Conservation (phyloP, 2,329 filamentous ascomycete genomes). For the Tolypocladium ovalisporum region DNA sequence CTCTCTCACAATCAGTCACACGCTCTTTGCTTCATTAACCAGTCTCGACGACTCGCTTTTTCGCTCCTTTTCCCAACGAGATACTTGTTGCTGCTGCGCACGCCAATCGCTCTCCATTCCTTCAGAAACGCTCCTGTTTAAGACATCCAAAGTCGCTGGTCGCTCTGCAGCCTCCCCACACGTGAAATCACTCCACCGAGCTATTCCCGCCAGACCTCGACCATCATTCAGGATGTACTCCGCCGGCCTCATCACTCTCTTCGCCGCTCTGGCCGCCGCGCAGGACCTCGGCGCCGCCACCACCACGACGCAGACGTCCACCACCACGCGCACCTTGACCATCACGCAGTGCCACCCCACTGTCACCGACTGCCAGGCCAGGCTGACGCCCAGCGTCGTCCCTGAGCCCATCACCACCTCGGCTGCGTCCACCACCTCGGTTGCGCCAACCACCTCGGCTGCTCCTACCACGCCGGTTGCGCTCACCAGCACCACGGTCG, state of each 20-base stretch:
- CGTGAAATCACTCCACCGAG: conserved; percentile 4
- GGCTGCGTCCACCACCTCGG: conserved; percentile 19
- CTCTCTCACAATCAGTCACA: conserved; percentile 2
- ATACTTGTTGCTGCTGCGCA: neutral
- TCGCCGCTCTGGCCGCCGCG: conserved; percentile 29
- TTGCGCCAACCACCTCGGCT: too few relatives aligned
- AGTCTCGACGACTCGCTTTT: neutral
- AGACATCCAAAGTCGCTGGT: neutral
- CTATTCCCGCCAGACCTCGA: neutral
- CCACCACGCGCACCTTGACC: conserved; percentile 31
- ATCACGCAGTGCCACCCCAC: conserved; percentile 36
- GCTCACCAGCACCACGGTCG: conserved; percentile 1
- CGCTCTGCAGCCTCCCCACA: neutral
- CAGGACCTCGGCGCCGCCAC: conserved; percentile 18
- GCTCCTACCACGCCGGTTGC: conserved; percentile 14
- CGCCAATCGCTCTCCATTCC: neutral
- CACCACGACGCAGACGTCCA: conserved; percentile 32
- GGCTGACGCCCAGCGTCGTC: conserved; percentile 7
- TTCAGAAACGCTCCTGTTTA: neutral
- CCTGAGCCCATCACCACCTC: conserved; percentile 17
- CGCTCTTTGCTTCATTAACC: neutral
- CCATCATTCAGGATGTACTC: conserved; percentile 31
- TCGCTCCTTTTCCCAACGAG: neutral
- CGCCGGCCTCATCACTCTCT: conserved; percentile 28
- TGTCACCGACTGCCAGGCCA: conserved; percentile 29